phyloP scores from a whole-genome alignment of 148 eudicot genomes.

The Hydrangea macrophylla region DNA sequence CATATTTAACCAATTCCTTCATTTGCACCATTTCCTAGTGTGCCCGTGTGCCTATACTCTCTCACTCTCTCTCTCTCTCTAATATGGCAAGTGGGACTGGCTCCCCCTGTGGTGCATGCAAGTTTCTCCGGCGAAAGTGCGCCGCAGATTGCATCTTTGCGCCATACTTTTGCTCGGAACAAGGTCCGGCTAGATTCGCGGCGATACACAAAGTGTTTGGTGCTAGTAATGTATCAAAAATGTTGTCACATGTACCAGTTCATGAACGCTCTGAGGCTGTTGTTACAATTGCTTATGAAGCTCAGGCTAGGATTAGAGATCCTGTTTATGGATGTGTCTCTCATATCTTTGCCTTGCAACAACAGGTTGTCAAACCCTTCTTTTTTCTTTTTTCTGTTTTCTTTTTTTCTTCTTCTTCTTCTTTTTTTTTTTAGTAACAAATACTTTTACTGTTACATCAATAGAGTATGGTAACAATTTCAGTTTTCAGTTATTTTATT shows the following conservation, averaged over 20 bases:
- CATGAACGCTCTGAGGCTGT: constrained; percentile 76
- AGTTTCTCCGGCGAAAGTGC: constrained; percentile 78
- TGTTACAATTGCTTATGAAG: constrained; percentile 84
- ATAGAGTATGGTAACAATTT: too few species aligned
- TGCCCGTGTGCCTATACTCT: constrained; percentile 28
- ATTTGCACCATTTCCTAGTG: constrained; percentile 38
- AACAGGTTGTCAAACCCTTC: constrained; percentile 46
- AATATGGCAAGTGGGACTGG: constrained; percentile 50
- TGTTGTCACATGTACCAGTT: constrained; percentile 57
- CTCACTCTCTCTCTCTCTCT: not conserved
- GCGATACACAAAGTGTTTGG: constrained; percentile 92
- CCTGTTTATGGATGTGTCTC: constrained; percentile 94
- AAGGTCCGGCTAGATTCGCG: constrained; percentile 73
- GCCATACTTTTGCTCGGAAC: constrained; percentile 74
- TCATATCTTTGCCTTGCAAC: constrained; percentile 86
- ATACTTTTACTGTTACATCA: too few species aligned
- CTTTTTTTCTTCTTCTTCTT: too few species aligned
- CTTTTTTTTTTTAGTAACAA: too few species aligned
- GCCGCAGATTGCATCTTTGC: constrained; percentile 69
- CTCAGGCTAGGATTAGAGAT: constrained; percentile 76
- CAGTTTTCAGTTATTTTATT: too few species aligned
- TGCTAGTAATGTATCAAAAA: constrained; percentile 80
- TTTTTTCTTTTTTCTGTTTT: not conserved
- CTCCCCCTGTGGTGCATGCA: constrained; percentile 93
- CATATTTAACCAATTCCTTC: not conserved